These are phyloP conservation scores for Pascua sp. DNA, from an alignment of 1,284 basidiomycete genomes.

Conservation along the genomic window DNA sequence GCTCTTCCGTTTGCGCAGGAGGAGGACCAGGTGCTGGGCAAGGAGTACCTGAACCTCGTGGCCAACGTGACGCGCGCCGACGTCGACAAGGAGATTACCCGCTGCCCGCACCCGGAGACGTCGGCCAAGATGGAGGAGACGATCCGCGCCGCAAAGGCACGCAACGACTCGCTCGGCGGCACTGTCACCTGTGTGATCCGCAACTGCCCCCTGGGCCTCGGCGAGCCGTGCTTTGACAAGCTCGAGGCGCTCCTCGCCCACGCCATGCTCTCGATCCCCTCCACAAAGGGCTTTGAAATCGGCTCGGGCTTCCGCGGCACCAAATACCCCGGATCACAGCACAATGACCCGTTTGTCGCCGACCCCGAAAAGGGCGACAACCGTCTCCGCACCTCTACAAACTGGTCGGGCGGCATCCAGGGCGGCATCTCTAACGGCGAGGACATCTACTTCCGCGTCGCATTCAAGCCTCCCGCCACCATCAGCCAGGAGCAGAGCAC, in stretches of 20 bases:
- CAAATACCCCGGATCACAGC: constrained; percentile 85
- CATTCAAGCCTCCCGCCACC: constrained; percentile 98
- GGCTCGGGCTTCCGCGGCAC: constrained; percentile 96
- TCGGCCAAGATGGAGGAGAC: constrained; percentile 87
- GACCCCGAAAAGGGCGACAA: constrained; percentile 56
- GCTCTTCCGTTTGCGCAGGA: constrained; percentile 65
- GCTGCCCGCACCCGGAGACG: constrained; percentile 87
- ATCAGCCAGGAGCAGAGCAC: constrained; percentile 91
- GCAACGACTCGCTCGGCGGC: constrained; percentile 91
- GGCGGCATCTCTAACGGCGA: constrained; percentile 98
- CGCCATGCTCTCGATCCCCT: constrained; percentile 98
- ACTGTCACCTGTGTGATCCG: constrained; percentile 96
- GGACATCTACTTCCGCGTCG: constrained; percentile 94
- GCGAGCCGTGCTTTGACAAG: constrained; percentile 98
- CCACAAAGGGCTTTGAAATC: constrained; percentile 97
- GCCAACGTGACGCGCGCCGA: constrained; percentile 75
- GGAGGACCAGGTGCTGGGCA: constrained; percentile 71
- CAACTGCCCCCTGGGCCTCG: constrained; percentile 81
- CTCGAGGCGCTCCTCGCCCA: constrained; percentile 94
- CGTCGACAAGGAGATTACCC: constrained; percentile 81
- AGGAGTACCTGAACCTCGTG: constrained; percentile 79
- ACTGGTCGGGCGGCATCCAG: constrained; percentile 97
- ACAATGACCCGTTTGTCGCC: constrained; percentile 86
- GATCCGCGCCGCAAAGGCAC: constrained; percentile 87
- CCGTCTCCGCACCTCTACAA: constrained; percentile 76